These are phyloP conservation scores for Lasiodiplodia sp. DNA, from an alignment of 2,329 filamentous ascomycete genomes.

Conservation along the genomic window DNA sequence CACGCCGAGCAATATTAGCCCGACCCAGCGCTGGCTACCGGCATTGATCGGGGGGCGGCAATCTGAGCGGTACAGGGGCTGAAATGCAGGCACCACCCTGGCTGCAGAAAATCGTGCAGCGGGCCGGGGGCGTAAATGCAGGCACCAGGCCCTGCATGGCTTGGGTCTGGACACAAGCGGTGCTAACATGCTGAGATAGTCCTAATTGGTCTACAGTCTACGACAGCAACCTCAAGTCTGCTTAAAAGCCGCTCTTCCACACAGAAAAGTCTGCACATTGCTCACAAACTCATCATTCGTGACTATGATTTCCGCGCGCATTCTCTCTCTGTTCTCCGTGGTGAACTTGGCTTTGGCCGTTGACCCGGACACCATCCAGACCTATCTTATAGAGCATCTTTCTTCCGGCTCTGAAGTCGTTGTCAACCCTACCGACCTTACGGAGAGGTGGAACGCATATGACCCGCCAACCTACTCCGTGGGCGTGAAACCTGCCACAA, in stretches of 20 bases:
- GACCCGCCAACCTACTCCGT: neutral
- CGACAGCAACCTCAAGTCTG: neutral
- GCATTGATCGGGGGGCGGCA: too few relatives aligned
- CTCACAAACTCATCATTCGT: neutral
- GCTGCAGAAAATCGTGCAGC: too few relatives aligned
- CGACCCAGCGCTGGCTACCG: too few relatives aligned
- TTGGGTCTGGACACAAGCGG: too few relatives aligned
- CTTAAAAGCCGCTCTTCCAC: neutral
- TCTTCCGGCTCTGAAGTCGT: neutral
- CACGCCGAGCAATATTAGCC: neutral
- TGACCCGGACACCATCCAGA: neutral
- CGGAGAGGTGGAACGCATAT: neutral
- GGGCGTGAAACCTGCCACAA: neutral
- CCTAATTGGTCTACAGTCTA: neutral
- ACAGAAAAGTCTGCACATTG: neutral
- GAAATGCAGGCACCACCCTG: too few relatives aligned
- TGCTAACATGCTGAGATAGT: too few relatives aligned
- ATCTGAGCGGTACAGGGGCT: too few relatives aligned
- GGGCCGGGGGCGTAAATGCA: too few relatives aligned
- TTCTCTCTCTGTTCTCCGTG: neutral
- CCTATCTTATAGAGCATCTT: neutral
- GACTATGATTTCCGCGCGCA: neutral
- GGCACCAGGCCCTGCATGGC: too few relatives aligned
- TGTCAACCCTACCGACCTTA: neutral
- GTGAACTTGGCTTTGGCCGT: neutral